Evolutionary conservation across 2,329 filamentous ascomycete genomes (phyloP), one percentile per base, ranked within the genome.

Genomic region (Venturia effusa): DNA sequence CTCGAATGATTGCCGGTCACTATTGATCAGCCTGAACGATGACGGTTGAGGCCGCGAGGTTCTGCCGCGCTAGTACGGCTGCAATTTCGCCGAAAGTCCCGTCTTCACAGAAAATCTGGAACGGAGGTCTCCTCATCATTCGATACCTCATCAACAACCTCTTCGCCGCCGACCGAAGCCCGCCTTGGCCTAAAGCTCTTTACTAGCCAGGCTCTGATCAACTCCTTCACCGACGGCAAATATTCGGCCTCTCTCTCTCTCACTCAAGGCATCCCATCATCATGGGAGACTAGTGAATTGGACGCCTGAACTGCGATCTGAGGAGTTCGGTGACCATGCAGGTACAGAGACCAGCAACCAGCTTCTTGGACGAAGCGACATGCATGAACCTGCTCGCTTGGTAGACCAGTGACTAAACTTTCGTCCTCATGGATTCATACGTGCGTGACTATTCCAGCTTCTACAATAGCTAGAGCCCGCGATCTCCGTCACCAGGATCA

Each of bases 381-480:
- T 15, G 45, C 22, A 51, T 27, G 3, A 30, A 27, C 3, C 17
- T 15, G 24, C 45, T 30, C 10, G 13, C 45, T 2, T 22, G 22
- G 22, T 10, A 51, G 22, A 27, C 22, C 27, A 51, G n/a, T 24
- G 22, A 51, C 7, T 13, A 51, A 24, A 51, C 22, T 27, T 5
- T 13, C 22, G 27, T 22, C 19, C 19, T 22, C 27, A 40, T 17
- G 7, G n/a, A n/a, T n/a, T n/a, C 40, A 24, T 24, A 17, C 34
- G 4, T 27, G 40, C 40, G 34, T 60, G 40, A 40, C n/a, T 41
- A 19, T 60, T 60, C 27, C 59, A 60, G 77, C 77, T 79, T 79
- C 77, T 76, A 74, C 72, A 76, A 73, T 77, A 77, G 81, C 81
- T 83, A 83, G 81, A 83, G 80, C 81, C 77, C 76, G 79, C 75